Base-by-base conservation (phyloP, 352 stramenopile species). In the Pythium graminicola region DNA sequence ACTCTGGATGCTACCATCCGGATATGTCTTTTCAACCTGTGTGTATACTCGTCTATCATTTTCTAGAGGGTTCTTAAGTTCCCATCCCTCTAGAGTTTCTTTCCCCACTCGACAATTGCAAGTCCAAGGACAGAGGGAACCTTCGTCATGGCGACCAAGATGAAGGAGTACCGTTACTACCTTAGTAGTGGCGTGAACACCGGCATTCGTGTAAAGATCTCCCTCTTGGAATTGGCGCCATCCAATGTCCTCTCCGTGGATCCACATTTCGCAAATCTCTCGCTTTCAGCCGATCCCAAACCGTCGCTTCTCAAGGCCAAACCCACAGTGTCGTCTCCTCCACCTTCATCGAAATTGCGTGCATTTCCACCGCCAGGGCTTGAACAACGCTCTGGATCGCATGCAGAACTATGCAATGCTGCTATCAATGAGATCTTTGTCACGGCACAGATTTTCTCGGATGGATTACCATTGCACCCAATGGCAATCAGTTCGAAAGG, bases 131-230 rank as follows among this genome's bases (percentile, higher is more conserved):
- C n/a, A n/a, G n/a, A n/a, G n/a, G n/a, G n/a, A n/a, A n/a, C n/a
- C n/a, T 9, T 5, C 35, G 32, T 27, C 26, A 89, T 89, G 72
- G 39, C 64, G 60, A 74, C 60, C 56, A 77, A 78, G 51, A 84
- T 90, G 53, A 88, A 89, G 70, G 83, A 94, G 70, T 92, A 94
- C 57, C 80, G 80, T 50, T 94, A 94, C 66, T 94, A 92, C 65
- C 61, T 94, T 29, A 94, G 83, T 66, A 92, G 81, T 55, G 77
- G 81, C 59, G 78, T 92, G 54, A 85, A 82, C 64, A 81, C 72
- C 41, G 70, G 65, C 57, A 87, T 94, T 59, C 80, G 73, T 41
- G 65, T 94, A 65, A 89, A 89, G 54, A 70, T 94, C 55, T 89
- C 81, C 45, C 54, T 76, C 8, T 51, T 94, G 32, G 83, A 94